Evolutionary conservation across 164 flowering plant species (phyloP).

Genomic region (Platanus orientalis): DNA sequence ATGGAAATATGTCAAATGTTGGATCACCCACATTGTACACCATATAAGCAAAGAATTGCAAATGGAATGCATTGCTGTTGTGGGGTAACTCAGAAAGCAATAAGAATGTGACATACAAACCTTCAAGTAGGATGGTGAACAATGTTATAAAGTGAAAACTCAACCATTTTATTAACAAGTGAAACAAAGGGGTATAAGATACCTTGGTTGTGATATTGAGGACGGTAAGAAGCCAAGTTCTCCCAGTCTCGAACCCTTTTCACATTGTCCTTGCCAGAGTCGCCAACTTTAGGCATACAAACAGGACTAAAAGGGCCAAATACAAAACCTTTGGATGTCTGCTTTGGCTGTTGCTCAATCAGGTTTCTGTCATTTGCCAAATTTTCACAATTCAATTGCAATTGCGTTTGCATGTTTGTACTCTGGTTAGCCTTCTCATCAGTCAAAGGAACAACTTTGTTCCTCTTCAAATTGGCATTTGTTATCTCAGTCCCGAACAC

Average conservation of each 20-base stretch:
- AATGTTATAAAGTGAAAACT: no score
- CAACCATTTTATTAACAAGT: no score
- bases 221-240: conserved; percentile 52
- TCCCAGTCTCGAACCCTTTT: conserved; percentile 58
- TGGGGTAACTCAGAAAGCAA: no score
- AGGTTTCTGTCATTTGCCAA: conserved; percentile 14
- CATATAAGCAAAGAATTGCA: no score
- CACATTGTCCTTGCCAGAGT: conserved; percentile 19
- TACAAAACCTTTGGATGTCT: conserved; percentile 33
- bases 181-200: conserved; percentile 1
- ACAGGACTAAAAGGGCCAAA: conserved; percentile 89
- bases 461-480: conserved; percentile 50
- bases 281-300: conserved; percentile 25
- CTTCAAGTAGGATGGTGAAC: no score
- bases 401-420: conserved; percentile 14
- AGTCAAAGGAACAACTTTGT: conserved; percentile 22
- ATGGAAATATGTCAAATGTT: no score
- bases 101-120: no score
- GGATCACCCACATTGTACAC: no score
- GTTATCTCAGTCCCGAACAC: conserved; percentile 76
- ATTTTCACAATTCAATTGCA: conserved; percentile 30
- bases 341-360: conserved; percentile 27
- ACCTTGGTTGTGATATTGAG: conserved; percentile 94
- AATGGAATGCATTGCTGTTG: no score
- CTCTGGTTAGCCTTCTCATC: conserved; percentile 17